Conservation (phyloP, 768 basidiomycete genomes). For the Chalciporus sphaerocephalus region DNA sequence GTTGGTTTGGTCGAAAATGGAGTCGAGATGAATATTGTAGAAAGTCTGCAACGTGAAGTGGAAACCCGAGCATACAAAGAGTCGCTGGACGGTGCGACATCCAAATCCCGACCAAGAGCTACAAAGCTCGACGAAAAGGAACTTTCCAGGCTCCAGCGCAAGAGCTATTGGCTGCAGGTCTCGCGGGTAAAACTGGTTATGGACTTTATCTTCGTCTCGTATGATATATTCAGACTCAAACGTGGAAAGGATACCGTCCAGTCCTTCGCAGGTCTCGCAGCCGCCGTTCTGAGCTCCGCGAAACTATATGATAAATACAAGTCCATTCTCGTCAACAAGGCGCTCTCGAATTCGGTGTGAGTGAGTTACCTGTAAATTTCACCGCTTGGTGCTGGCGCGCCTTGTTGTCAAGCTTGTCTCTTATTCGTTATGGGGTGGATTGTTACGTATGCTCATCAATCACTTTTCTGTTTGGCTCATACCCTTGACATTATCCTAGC, state of each 20-base stretch:
- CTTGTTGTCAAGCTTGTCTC: not conserved
- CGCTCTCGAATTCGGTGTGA: constrained; percentile 20
- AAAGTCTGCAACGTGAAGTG: constrained; percentile 60
- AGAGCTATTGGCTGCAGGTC: constrained; percentile 74
- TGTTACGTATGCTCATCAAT: not conserved
- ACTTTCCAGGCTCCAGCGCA: constrained; percentile 58
- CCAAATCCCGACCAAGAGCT: constrained; percentile 59
- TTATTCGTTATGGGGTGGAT: not conserved
- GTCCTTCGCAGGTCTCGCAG: constrained; percentile 60
- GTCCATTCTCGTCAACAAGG: constrained; percentile 52
- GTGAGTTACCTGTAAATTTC: not conserved
- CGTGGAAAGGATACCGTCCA: constrained; percentile 57
- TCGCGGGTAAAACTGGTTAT: constrained; percentile 68
- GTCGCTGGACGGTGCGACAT: constrained; percentile 65
- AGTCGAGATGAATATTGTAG: constrained; percentile 71
- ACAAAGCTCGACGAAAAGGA: constrained; percentile 67
- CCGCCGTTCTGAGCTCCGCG: constrained; percentile 68
- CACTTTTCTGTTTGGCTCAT: constrained; percentile 1
- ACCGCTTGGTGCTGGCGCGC: not conserved
- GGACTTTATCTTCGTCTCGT: constrained; percentile 87
- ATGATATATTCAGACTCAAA: constrained; percentile 70
- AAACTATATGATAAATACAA: constrained; percentile 76
- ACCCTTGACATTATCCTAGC: not conserved
- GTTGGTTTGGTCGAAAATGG: constrained; percentile 81
- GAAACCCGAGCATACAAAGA: constrained; percentile 70